Evolutionary conservation across 1,139 yeast genomes (phyloP), one percentile per base, ranked within the genome.

Genomic region (Yamadazyma oceani): DNA sequence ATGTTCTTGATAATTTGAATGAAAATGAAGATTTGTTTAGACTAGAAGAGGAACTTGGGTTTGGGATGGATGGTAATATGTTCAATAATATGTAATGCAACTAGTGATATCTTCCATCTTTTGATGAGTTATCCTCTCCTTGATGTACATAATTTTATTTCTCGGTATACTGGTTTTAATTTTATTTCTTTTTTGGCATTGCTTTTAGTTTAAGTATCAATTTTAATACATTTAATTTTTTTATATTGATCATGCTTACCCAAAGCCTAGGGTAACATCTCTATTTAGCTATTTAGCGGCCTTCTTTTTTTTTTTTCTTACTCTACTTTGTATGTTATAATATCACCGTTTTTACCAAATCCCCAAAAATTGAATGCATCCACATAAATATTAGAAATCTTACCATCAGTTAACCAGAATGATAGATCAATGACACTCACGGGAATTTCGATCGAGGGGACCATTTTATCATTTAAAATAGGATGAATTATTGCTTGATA

Each of bases 281-380:
- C 16, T 26, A 12, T 12, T 26, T 26, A 12, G 5, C 13, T 26
- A 26, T n/a, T n/a, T n/a, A n/a, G n/a, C n/a, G n/a, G n/a, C n/a
- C n/a, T n/a, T n/a, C n/a, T n/a, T n/a, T n/a, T n/a, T n/a, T n/a
- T n/a, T n/a, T n/a, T n/a, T n/a, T n/a, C 16, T 13, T 29, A 29
- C 17, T 29, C 32, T n/a, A 58, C 50, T 32, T 36, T 36, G 38
- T 57, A 60, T 35, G 66, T 65, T 34, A 77, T 64, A 10, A 76
- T 54, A 54, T 78, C 84, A 2, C 84, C 84, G 31, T 69, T 71
- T 35, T 69, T 66, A 2, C 73, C 69, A 54, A 71, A 73, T 17
- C 75, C 68, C 82, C 82, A 78, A 34, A 78, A 64, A 37, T 58
- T 60, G 15, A 45, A 43, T 2, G 59, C 50, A 33, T 67, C 74